Evolutionary conservation across 148 eudicot species (phyloP).

Genomic region (Rhododendron williamsianum): DNA sequence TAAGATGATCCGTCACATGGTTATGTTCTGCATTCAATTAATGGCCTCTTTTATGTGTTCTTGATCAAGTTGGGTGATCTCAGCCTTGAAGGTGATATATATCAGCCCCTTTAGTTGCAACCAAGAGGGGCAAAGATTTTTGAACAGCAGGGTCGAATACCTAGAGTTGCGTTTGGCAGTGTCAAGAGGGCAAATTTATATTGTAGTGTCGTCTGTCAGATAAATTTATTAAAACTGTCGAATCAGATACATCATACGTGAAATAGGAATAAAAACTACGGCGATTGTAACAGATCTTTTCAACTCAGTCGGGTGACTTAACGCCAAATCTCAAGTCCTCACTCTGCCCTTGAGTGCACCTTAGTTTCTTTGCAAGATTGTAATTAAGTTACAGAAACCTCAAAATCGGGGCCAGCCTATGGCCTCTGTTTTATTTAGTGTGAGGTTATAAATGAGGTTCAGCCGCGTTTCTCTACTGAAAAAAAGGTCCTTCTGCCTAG

Average conservation of each 20-base stretch:
- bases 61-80: background rate
- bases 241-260: too few relatives aligned
- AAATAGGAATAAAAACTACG: background rate
- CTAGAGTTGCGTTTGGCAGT: background rate
- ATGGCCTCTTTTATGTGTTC: background rate
- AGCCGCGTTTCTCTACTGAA: background rate
- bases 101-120: background rate
- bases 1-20: background rate
- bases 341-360: background rate
- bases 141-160: background rate
- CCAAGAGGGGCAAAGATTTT: background rate
- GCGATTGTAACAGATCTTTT: background rate
- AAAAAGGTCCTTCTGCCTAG: conserved; percentile 43
- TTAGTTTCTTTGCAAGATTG: background rate
- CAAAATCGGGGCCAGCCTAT: background rate
- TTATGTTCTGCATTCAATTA: background rate
- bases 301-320: too few relatives aligned
- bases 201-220: background rate
- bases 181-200: background rate
- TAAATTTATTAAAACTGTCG: background rate
- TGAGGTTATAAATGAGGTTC: background rate
- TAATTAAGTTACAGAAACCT: background rate
- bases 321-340: too few relatives aligned
- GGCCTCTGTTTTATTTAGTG: background rate
- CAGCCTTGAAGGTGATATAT: background rate